A percentile compares a stretch with the other conserved stretches of the same genome.
phyloP scores from a whole-genome alignment of 140 eudicot species.

The Senecio squalidus region DNA sequence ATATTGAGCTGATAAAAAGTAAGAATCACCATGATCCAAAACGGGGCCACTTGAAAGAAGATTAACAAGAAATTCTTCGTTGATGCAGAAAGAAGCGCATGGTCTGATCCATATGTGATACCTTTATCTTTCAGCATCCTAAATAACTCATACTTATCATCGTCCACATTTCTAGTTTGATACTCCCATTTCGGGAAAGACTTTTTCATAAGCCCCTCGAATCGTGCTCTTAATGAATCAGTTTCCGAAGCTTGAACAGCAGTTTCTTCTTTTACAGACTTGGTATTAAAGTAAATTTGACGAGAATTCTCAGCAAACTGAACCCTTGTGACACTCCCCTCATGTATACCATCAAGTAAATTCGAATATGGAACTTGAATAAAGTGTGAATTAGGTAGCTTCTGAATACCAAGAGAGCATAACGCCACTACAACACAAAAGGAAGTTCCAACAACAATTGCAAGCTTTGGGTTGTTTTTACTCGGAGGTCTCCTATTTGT shows the following conservation, averaged over 20 bases:
- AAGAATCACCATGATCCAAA: conserved; percentile 41
- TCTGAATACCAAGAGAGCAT: conserved; percentile 27
- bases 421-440: conserved; percentile 20
- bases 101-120: conserved; percentile 33
- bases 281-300: conserved; percentile 28
- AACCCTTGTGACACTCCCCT: conserved; percentile 32
- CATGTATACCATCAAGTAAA: conserved; percentile 28
- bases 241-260: conserved; percentile 12
- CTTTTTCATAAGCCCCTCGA: conserved; percentile 1
- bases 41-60: conserved; percentile 37
- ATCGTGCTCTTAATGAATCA: conserved; percentile 7
- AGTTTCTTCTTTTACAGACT: conserved; percentile 9
- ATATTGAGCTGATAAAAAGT: conserved; percentile 28
- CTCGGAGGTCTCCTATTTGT: not conserved
- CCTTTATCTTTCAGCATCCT: conserved; percentile 25
- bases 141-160: conserved; percentile 31
- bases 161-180: conserved; percentile 33
- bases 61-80: conserved; percentile 24
- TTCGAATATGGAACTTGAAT: conserved; percentile 34
- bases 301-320: conserved; percentile 39
- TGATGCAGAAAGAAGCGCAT: conserved; percentile 27
- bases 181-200: conserved; percentile 26
- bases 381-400: conserved; percentile 7
- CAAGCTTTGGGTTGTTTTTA: conserved; percentile 9
- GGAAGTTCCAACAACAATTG: conserved; percentile 26